Conservation (phyloP, 2,329 filamentous ascomycete genomes). For the Aureobasidium lini region DNA sequence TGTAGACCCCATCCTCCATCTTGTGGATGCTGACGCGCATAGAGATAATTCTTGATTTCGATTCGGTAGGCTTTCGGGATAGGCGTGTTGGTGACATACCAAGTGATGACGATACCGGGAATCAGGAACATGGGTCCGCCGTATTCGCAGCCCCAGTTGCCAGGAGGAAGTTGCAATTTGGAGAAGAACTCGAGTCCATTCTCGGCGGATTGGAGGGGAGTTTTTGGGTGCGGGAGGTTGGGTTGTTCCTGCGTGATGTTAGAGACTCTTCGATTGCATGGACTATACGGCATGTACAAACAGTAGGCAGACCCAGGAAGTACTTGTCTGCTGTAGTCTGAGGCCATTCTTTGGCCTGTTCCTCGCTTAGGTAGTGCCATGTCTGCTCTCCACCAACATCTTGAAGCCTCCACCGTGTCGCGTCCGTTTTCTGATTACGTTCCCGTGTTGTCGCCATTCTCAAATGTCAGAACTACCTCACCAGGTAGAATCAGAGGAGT, state of each 20-base stretch:
- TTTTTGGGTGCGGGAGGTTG: constrained; percentile 60
- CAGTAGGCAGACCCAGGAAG: constrained; percentile 70
- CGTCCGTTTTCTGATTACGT: constrained; percentile 53
- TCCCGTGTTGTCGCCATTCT: background rate
- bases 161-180: constrained; percentile 76
- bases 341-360: constrained; percentile 69
- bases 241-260: constrained; percentile 59
- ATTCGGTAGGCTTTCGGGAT: constrained; percentile 72
- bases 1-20: constrained; percentile 98
- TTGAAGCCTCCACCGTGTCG: constrained; percentile 72
- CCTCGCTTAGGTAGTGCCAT: constrained; percentile 83
- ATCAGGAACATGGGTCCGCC: constrained; percentile 95
- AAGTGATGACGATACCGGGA: constrained; percentile 74
- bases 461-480: background rate
- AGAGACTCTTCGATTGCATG: background rate
- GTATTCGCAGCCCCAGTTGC: constrained; percentile 97
- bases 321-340: constrained; percentile 87
- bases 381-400: constrained; percentile 81
- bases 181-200: constrained; percentile 89
- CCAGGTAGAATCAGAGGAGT: background rate
- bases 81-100: constrained; percentile 82
- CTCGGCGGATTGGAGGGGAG: constrained; percentile 65
- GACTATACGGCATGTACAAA: constrained; percentile 35
- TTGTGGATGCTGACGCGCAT: constrained; percentile 62
- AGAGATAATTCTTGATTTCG: constrained; percentile 89